Conservation (phyloP, 495 filamentous ascomycete genomes). For the Sabuloglossum arenarium region DNA sequence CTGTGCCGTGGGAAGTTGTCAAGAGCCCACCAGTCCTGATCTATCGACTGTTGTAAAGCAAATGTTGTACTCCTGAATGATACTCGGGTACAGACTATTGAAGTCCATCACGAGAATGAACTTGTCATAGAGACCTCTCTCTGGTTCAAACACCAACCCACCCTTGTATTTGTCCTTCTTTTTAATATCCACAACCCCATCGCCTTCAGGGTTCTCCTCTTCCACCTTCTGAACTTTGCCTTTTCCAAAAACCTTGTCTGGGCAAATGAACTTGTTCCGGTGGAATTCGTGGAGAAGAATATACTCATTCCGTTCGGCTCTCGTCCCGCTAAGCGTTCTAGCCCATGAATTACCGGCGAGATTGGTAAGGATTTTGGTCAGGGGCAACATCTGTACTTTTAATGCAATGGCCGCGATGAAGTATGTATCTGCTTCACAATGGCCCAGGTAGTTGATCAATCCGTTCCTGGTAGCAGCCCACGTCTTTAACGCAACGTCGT, state of each 20-base stretch:
- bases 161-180: conserved; percentile 99
- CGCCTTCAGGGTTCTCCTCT: conserved; percentile 51
- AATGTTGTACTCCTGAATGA: conserved; percentile 98
- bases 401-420: conserved; percentile 82
- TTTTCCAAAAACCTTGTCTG: conserved; percentile 66
- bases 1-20: background rate
- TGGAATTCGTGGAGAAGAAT: conserved; percentile 96
- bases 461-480: conserved; percentile 73
- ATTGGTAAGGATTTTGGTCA: conserved; percentile 90
- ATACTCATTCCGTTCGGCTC: conserved; percentile 96
- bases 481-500: conserved; percentile 64
- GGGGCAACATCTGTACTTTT: conserved; percentile 71
- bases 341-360: conserved; percentile 98
- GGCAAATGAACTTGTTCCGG: conserved; percentile 90
- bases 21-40: conserved; percentile 30
- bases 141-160: conserved; percentile 92
- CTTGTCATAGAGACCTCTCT: conserved; percentile 91
- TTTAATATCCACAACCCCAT: conserved; percentile 48
- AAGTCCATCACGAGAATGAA: conserved; percentile 99
- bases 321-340: conserved; percentile 79
- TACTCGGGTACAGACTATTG: conserved; percentile 95
- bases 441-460: conserved; percentile 77
- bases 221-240: conserved; percentile 39
- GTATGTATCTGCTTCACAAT: conserved; percentile 87
- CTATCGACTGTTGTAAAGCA: conserved; percentile 95